phyloP scores from a whole-genome alignment of 257 asterid genomes.

The Ligustrum vulgare region DNA sequence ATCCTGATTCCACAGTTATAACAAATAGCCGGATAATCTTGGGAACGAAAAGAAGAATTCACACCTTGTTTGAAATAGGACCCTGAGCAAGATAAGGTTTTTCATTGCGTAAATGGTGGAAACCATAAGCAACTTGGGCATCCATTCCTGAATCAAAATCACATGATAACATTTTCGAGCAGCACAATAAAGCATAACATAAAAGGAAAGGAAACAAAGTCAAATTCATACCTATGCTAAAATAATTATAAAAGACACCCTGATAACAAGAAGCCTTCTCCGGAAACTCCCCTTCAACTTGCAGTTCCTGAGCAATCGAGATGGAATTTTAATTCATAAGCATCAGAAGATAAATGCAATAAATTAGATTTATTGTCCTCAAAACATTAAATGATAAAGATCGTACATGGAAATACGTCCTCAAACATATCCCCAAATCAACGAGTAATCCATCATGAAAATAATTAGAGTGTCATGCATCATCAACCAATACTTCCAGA shows the following conservation, averaged over 20 bases:
- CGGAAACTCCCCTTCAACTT: conserved; percentile 64
- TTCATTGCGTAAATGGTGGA: conserved; percentile 89
- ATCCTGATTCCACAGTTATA: not conserved
- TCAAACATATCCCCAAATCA: not conserved
- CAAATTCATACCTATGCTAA: conserved; percentile 76
- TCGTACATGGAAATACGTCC: too few relatives aligned
- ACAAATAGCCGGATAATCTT: conserved; percentile 10
- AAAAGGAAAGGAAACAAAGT: not conserved
- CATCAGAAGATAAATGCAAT: not conserved
- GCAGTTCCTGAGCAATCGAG: conserved; percentile 54
- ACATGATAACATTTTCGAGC: conserved; percentile 3
- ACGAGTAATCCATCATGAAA: not conserved
- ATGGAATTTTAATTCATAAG: not conserved
- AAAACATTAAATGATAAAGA: not conserved
- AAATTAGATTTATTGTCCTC: not conserved
- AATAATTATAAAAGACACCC: conserved; percentile 94
- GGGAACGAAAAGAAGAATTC: conserved; percentile 4
- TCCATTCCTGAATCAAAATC: conserved; percentile 73
- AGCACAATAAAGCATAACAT: conserved; percentile 8
- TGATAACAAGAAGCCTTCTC: conserved; percentile 66
- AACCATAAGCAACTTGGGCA: conserved; percentile 93
- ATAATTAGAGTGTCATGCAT: not conserved
- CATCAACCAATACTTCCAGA: not conserved
- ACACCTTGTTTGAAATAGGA: conserved; percentile 89
- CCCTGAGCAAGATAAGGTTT: conserved; percentile 95